Base-by-base conservation (phyloP, 169 alveolate species). In the Plasmodium fragile region DNA sequence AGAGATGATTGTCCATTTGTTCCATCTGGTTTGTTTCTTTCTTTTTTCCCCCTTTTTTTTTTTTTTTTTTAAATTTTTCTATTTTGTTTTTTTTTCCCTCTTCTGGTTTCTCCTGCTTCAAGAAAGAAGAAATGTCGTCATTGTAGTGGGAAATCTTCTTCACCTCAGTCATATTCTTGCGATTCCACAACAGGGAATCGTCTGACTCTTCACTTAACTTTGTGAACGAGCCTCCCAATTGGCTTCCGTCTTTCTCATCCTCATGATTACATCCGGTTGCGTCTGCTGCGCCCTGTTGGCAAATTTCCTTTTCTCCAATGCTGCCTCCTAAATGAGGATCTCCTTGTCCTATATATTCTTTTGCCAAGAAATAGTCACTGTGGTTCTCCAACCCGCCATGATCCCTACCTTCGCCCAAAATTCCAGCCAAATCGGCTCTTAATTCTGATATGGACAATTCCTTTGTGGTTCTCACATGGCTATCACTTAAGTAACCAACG, bases 401-500 rank as follows among this genome's bases (percentile, higher is more conserved):
- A 49, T n/a, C 13, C 32, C 52, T 45, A 70, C 39, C 30, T 53
- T 41, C 13, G 18, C 69, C 32, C 39, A 41, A 39, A 69, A 71
- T 28, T 71, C 34, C 45, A 36, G 49, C 22, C 32, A 70, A 39
- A n/a, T 43, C 84, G 41, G 18, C 79, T 52, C 79, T 30, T 11
- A 49, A 49, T 55, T 85, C 13, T 1, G 53, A 52, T 11, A 85
- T 52, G 8, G 93, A 75, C 71, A 85, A 32, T 28, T 85, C 71
- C 65, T 75, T 18, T 49, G 83, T 85, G 36, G 79, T 75, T 85
- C 85, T 73, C 25, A 77, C 39, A 18, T 85, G 65, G 34, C 69
- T 75, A n/a, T 85, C 93, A 69, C 93, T 85, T 53, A 75, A 11
- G 80, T 85, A 73, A 6, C 55, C 43, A 7, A 16, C 72, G 65